Conservation (phyloP, 202 grass and related monocot species). For the Eragrostis tef region DNA sequence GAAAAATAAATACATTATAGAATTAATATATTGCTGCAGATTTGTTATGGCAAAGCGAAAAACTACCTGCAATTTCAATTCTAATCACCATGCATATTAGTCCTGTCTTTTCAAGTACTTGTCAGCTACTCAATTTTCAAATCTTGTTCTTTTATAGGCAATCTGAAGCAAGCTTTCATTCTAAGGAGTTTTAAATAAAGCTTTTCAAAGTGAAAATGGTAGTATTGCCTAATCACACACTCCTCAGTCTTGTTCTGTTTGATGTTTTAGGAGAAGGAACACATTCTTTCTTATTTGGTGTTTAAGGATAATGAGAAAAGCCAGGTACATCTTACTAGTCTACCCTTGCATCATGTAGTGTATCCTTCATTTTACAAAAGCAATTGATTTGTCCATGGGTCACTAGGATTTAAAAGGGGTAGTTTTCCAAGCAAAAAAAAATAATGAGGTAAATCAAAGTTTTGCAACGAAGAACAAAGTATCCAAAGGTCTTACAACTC, state of each 20-base stretch:
- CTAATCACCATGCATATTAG: not conserved
- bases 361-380: not conserved
- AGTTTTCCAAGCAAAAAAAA: not conserved
- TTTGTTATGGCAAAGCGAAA: not conserved
- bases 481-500: constrained; percentile 72
- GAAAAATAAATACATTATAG: not conserved
- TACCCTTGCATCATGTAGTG: not conserved
- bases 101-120: constrained; percentile 15
- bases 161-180: not conserved
- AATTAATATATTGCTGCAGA: not conserved
- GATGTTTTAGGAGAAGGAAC: not conserved
- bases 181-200: constrained; percentile 22
- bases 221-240: not conserved
- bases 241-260: not conserved
- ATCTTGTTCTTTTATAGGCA: not conserved
- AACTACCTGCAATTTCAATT: constrained; percentile 1
- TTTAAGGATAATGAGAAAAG: constrained; percentile 1
- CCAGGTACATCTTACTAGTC: not conserved
- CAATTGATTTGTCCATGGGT: not conserved
- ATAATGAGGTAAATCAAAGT: not conserved
- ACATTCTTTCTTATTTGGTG: not conserved
- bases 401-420: not conserved
- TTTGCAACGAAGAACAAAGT: constrained; percentile 33
- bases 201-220: not conserved
- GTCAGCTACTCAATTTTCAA: not conserved